phyloP scores from a whole-genome alignment of 148 eudicot species.

The Amaranthus palmeri region DNA sequence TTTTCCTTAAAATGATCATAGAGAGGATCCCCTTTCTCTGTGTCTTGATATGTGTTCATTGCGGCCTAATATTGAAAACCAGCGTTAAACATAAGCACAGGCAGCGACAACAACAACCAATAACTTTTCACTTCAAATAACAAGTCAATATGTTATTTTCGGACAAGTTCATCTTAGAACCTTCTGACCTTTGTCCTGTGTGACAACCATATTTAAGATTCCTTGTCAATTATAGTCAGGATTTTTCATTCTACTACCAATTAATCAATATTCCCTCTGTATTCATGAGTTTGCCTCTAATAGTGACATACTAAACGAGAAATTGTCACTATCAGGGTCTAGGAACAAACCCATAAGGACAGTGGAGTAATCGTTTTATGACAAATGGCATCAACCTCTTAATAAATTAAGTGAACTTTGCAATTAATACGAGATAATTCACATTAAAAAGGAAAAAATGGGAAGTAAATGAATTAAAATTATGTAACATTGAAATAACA shows the following conservation, averaged over 20 bases:
- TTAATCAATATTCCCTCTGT: background rate
- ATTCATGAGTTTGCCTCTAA: background rate
- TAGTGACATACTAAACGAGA: no score
- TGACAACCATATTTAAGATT: background rate
- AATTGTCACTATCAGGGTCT: no score
- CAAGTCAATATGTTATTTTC: background rate
- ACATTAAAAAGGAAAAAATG: background rate
- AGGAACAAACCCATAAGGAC: no score
- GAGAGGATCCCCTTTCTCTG: constrained; percentile 63
- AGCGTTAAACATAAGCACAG: background rate
- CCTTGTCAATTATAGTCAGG: background rate
- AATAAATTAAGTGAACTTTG: background rate
- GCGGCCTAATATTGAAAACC: constrained; percentile 59
- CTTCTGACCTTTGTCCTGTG: background rate
- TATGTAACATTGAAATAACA: background rate
- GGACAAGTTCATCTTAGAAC: background rate
- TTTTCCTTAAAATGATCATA: constrained; percentile 74
- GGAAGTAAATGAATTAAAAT: background rate
- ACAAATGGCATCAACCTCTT: background rate
- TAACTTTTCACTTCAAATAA: background rate
- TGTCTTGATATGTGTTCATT: constrained; percentile 67
- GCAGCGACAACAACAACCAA: background rate
- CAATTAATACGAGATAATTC: background rate
- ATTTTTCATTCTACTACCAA: no score
- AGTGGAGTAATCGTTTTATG: background rate